Base-by-base conservation (phyloP, 2,329 filamentous ascomycete genomes). In the Fusarium mexicanum region DNA sequence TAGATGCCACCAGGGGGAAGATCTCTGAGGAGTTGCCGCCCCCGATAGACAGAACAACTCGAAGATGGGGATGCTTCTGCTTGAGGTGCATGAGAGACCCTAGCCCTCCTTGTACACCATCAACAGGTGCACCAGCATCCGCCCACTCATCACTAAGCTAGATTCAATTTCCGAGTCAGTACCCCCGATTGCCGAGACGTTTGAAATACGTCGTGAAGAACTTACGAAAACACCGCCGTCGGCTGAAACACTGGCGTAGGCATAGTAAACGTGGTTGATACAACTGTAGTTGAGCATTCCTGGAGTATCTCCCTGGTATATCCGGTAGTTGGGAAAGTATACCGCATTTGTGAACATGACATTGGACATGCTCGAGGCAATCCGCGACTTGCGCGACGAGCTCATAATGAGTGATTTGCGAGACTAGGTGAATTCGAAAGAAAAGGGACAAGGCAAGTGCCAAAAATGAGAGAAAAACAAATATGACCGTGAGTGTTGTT, bases 191-290 rank as follows among this genome's bases (percentile, higher is more conserved):
- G 60, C 43, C 53, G 54, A 69, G 37, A 61, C 47, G 50, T 59
- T 40, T 62, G 57, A 37, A 62, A 40, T 31, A n/a, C 58, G 55
- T 55, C 40, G 35, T 64, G 61, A n/a, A 48, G 58, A 70, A 86
- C 90, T 85, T 84, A 95, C 93, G 86, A 93, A 93, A 71, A 96
- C 90, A 61, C 89, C 90, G 57, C 94, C 93, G 80, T 95, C 92
- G 58, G 87, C 83, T 72, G 90, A 90, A 48, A 96, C 89, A 83
- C 89, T 93, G 67, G 93, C 93, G 87, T 94, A 95, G 18, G 93
- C 93, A 80, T 96, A 96, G 82, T 95, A 95, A 33, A 95, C 90
- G 79, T 94, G 92, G 75, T 92, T 95, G 77, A 96, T 91, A 78
- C 92, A 93, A 74, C 90, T 90, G 81, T 94, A 90, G 80, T 93